Percentiles rank a stretch among this genome's conserved stretches.
phyloP scores from a whole-genome alignment of 2,329 filamentous ascomycete species.

The Ascochyta clinopodiicola region DNA sequence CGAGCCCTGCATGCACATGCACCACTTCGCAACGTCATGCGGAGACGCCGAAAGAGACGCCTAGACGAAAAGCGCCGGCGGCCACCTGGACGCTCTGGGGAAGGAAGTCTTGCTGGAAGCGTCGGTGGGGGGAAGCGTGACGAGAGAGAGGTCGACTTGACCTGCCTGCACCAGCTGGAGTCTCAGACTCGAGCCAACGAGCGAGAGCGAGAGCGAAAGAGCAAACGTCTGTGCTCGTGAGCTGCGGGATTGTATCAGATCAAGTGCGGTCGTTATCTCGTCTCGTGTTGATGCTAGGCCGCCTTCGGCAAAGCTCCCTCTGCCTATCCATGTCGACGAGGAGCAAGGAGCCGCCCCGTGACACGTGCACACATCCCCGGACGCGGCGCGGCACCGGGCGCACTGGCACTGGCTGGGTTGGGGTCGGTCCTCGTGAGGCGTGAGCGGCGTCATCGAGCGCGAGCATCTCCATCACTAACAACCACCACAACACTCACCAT shows the following conservation, averaged over 20 bases:
- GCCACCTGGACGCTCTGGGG: neutral
- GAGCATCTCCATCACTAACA: neutral
- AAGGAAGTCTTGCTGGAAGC: too few species aligned
- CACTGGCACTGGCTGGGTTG: conserved; percentile 14
- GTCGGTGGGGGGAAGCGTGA: neutral
- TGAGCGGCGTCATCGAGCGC: conserved; percentile 18
- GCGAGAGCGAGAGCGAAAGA: neutral
- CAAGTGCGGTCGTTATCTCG: conserved; percentile 15
- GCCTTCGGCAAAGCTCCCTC: conserved; percentile 10
- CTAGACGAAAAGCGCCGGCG: too few species aligned
- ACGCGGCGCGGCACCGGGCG: neutral
- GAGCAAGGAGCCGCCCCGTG: neutral
- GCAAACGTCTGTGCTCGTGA: conserved; percentile 12
- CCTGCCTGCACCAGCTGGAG: conserved; percentile 3
- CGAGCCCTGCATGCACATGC: conserved; percentile 21
- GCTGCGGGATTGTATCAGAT: conserved; percentile 10
- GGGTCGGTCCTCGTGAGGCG: neutral
- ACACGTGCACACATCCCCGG: conserved; percentile 3
- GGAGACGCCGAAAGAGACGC: conserved; percentile 19
- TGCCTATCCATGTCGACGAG: neutral
- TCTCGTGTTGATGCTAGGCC: conserved; percentile 9
- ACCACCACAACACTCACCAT: neutral
- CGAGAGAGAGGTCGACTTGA: neutral
- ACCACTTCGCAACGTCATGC: conserved; percentile 42
- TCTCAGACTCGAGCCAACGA: neutral